Percentiles rank a stretch among this genome's conserved stretches.
phyloP scores from a whole-genome alignment of 192 early-diverging fungal species.

The Phycomyces blakesleeanus region DNA sequence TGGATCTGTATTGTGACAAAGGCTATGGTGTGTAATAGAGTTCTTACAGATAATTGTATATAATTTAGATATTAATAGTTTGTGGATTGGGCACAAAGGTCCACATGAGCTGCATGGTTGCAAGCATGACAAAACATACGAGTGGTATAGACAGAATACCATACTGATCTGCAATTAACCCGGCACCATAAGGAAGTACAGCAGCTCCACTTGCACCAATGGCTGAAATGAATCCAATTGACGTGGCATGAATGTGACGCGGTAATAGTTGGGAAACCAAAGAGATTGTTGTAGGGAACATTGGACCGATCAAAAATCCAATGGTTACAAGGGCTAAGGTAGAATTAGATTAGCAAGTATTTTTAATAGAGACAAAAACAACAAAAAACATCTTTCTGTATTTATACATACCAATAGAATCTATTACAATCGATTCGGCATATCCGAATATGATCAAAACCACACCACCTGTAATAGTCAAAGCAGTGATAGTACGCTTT shows the following conservation, averaged over 20 bases:
- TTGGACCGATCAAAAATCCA: conserved; percentile 25
- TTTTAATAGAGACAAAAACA: background rate
- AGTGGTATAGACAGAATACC: conserved; percentile 24
- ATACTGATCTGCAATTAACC: conserved; percentile 21
- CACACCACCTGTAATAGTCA: conserved; percentile 8
- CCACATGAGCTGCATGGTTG: conserved; percentile 21
- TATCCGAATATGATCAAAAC: conserved; percentile 8
- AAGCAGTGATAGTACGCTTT: conserved; percentile 27
- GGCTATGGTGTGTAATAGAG: too few species aligned
- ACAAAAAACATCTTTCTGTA: background rate
- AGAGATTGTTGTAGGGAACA: conserved; percentile 32
- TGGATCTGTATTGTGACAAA: too few species aligned
- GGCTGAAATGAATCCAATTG: conserved; percentile 33
- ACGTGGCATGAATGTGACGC: conserved; percentile 24
- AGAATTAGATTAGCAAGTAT: background rate
- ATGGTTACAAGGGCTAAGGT: conserved; percentile 13
- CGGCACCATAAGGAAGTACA: conserved; percentile 30
- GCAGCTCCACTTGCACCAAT: conserved; percentile 30
- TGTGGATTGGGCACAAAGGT: conserved; percentile 9
- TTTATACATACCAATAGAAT: conserved; percentile 18
- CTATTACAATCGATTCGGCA: conserved; percentile 7
- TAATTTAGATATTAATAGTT: too few species aligned
- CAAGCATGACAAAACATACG: conserved; percentile 12
- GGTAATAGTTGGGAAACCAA: conserved; percentile 28
- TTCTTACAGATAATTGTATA: too few species aligned